Base-by-base conservation (phyloP, 1,139 yeast species). In the Magnusiomyces suaveolens region DNA sequence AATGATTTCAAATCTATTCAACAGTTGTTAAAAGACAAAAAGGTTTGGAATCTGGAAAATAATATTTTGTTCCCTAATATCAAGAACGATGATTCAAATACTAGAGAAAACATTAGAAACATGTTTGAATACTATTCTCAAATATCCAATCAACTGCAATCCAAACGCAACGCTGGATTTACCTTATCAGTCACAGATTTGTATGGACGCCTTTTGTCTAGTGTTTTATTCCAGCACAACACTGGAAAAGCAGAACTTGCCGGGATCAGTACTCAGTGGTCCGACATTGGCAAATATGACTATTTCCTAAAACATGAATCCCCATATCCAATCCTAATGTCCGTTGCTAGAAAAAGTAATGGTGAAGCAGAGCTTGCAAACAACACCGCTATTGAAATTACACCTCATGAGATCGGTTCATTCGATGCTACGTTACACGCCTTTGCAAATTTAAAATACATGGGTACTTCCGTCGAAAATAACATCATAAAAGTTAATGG, bases 291-390 rank as follows among this genome's bases (percentile, higher is more conserved):
- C 65, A 75, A 76, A 32, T 70, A 74, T 53, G 76, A 74, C 6
- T 60, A 56, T 26, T 87, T 87, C 71, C 64, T 68, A 47, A 73
- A 76, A 58, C 81, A 80, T 60, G 74, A 76, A 50, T 84, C 86
- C 82, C 97, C 97, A 6, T 83, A 84, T 73, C 96, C 96, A 20
- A 81, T 89, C 56, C 77, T 86, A 38, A 84, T 86, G 8, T 78
- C 95, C 1, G 83, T 83, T 65, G 92, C 90, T 56, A 76, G 94
- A 71, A 75, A 81, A 18, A 92, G 92, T 14, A 80, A 80, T 23
- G 70, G 80, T 1, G 56, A 60, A 8, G 74, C 83, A 54, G 72
- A 84, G 54, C 74, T 77, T 61, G 71, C 73, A 6, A 84, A 85
- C 66, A 81, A 92, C 10, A 84, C 95, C 1, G 76, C 84, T 18